Evolutionary conservation across 2,329 filamentous ascomycete species (phyloP).

Genomic region (Cytospora schulzeri): DNA sequence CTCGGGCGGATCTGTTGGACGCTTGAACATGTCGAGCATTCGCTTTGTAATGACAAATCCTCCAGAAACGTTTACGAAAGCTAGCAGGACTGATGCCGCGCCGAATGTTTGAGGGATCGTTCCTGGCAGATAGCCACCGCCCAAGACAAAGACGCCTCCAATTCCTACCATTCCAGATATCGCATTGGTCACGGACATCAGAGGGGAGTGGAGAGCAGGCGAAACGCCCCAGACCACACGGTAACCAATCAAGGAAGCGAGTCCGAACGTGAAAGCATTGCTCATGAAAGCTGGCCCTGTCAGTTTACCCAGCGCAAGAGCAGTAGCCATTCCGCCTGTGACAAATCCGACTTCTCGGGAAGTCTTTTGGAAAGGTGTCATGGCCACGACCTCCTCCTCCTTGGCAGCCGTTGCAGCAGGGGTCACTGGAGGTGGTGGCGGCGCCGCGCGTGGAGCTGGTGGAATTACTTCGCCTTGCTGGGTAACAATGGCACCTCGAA

Average conservation of each 20-base stretch:
- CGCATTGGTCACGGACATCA: constrained; percentile 93
- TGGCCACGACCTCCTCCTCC: constrained; percentile 61
- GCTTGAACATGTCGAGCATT: constrained; percentile 91
- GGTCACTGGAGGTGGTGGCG: constrained; percentile 56
- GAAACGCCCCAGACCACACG: constrained; percentile 85
- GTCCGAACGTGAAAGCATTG: constrained; percentile 81
- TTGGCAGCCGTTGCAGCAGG: constrained; percentile 54
- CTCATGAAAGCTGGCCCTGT: constrained; percentile 85
- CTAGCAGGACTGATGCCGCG: constrained; percentile 77
- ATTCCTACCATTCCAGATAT: constrained; percentile 91
- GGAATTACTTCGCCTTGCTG: constrained; percentile 76
- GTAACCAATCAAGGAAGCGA: constrained; percentile 85
- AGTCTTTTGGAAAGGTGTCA: constrained; percentile 82
- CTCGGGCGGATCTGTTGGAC: constrained; percentile 83
- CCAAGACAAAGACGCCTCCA: constrained; percentile 86
- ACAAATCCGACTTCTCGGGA: constrained; percentile 74
- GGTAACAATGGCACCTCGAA: constrained; percentile 82
- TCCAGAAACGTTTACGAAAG: constrained; percentile 86
- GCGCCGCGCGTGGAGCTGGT: constrained; percentile 69
- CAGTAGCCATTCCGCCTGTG: constrained; percentile 76
- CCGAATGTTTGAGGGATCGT: constrained; percentile 80
- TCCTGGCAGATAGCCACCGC: constrained; percentile 75
- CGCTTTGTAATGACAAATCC: constrained; percentile 91
- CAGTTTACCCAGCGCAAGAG: constrained; percentile 75
- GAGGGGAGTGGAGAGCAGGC: constrained; percentile 80